Percentiles rank a stretch among this genome's conserved stretches.
These are phyloP conservation scores for Metschnikowia gruessii DNA, from an alignment of 805 yeast genomes.

Conservation along the genomic window DNA sequence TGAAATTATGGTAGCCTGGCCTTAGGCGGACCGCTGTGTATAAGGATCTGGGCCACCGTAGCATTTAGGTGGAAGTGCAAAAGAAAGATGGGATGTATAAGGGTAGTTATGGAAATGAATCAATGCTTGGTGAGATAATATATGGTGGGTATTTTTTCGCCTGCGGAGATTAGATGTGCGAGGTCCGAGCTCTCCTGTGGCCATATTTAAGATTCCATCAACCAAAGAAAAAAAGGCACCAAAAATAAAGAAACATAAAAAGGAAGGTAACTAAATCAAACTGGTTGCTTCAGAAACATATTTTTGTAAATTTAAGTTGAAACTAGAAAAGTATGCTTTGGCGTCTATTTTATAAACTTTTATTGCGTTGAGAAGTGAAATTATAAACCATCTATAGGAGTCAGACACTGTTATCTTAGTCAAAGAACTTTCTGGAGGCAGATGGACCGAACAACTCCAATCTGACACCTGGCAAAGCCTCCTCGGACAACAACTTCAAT, in stretches of 20 bases:
- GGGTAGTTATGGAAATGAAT: background rate
- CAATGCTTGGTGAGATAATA: background rate
- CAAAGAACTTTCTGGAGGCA: constrained; percentile 84
- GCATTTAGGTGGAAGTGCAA: background rate
- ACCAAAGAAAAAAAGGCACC: background rate
- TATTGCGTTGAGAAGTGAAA: constrained; percentile 12
- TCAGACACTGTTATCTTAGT: constrained; percentile 38
- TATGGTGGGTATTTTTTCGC: constrained; percentile 2
- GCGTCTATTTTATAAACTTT: constrained; percentile 3
- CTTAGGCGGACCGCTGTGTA: background rate
- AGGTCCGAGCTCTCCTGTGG: background rate
- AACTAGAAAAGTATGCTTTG: background rate
- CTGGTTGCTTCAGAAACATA: too few species aligned
- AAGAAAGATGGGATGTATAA: background rate
- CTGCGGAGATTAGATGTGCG: background rate
- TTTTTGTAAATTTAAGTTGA: background rate
- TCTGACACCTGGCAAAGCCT: constrained; percentile 89
- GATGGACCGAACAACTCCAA: constrained; percentile 86
- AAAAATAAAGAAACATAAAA: too few species aligned
- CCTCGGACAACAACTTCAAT: constrained; percentile 74
- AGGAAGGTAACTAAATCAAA: too few species aligned
- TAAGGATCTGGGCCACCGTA: constrained; percentile 6
- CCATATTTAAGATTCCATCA: background rate
- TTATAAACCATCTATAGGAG: constrained; percentile 6
- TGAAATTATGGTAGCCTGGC: background rate